These are phyloP conservation scores for Cicer yamashitae DNA, from an alignment of 306 rosid species.

Conservation along the genomic window DNA sequence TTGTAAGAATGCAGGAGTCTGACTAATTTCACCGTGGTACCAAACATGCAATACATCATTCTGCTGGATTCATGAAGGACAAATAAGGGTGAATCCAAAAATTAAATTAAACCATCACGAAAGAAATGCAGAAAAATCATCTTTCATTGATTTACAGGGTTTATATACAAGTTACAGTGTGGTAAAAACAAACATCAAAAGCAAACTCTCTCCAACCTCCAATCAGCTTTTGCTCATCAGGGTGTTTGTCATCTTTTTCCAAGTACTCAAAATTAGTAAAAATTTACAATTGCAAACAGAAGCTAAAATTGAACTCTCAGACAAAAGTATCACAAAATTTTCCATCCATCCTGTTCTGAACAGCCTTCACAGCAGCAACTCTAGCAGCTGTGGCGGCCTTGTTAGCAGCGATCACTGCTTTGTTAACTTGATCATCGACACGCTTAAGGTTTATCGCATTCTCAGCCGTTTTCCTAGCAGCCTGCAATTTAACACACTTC, in stretches of 20 bases:
- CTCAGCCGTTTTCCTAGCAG: conserved; percentile 81
- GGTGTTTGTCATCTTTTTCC: conserved; percentile 58
- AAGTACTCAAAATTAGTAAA: conserved; percentile 59
- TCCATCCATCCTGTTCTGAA: conserved; percentile 92
- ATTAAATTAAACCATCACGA: conserved; percentile 11
- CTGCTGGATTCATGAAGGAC: no score
- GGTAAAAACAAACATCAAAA: conserved; percentile 53
- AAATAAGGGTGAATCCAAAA: no score
- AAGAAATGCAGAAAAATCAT: conserved; percentile 40
- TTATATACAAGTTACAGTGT: conserved; percentile 81
- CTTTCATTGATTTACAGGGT: conserved; percentile 72
- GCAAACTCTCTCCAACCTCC: conserved; percentile 68
- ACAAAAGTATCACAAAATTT: conserved; percentile 76
- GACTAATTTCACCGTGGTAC: no score
- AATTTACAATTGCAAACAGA: conserved; percentile 66
- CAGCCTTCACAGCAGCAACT: conserved; percentile 98
- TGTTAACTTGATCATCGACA: conserved; percentile 81
- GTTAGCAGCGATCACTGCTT: conserved; percentile 81
- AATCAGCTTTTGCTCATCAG: conserved; percentile 70
- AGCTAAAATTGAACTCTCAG: conserved; percentile 51
- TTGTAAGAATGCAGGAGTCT: no score
- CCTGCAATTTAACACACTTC: conserved; percentile 55
- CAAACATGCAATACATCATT: no score
- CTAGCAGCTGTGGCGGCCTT: conserved; percentile 94
- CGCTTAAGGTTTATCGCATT: conserved; percentile 68